Percentiles rank a stretch among this genome's conserved stretches.
Conservation (phyloP, 139 green algal genomes). For the Edaphochlamys debaryana region DNA sequence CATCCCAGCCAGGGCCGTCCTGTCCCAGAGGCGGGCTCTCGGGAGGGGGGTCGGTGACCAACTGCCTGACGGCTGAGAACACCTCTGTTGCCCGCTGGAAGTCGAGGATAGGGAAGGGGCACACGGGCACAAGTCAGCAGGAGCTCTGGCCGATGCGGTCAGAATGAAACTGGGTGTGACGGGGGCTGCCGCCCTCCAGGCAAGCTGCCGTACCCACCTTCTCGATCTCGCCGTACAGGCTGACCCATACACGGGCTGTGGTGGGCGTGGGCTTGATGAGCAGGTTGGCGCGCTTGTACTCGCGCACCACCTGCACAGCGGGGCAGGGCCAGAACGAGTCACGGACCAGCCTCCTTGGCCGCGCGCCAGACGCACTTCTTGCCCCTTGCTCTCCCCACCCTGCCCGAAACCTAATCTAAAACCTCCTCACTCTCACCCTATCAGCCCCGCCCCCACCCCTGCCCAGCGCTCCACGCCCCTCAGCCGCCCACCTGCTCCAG, state of each 20-base stretch:
- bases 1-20: no score
- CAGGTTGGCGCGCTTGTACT: slow-evolving; percentile 48
- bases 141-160: no score
- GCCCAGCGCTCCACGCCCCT: not conserved
- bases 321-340: no score
- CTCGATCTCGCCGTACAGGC: slow-evolving; percentile 54
- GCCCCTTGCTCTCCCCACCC: no score
- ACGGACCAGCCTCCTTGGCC: no score
- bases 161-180: no score
- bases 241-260: slow-evolving; percentile 44
- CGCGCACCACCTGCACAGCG: slow-evolving; percentile 40
- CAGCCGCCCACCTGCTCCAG: slow-evolving; percentile 42
- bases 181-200: no score
- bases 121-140: no score
- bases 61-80: slow-evolving; percentile 23
- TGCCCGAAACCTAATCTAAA: no score
- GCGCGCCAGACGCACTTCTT: no score
- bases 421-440: no score
- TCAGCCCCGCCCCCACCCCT: slow-evolving; percentile 11
- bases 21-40: slow-evolving; percentile 20
- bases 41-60: slow-evolving; percentile 37
- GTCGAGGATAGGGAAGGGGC: no score
- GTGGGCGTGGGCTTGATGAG: slow-evolving; percentile 44
- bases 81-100: slow-evolving; percentile 47
- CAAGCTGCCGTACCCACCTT: slow-evolving; percentile 49